A percentile compares a stretch with the other conserved stretches of the same genome.
Conservation (phyloP, 805 yeast genomes). For the Cephaloascus fragrans region DNA sequence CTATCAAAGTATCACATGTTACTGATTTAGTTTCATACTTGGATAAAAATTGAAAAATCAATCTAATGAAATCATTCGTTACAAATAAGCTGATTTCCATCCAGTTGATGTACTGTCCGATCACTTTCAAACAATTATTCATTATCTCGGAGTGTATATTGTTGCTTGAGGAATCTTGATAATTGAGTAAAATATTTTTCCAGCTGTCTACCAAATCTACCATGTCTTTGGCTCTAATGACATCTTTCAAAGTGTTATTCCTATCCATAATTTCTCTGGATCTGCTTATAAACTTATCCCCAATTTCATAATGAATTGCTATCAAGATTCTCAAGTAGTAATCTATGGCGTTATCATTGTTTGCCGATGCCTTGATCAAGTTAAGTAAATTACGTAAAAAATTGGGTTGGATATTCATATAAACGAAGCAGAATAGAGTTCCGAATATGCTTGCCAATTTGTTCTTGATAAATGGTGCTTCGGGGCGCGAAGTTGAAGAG, state of each 20-base stretch:
- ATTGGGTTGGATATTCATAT: constrained; percentile 18
- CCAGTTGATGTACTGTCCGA: constrained; percentile 91
- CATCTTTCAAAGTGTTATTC: constrained; percentile 70
- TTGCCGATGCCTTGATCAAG: constrained; percentile 7
- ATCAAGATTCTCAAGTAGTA: constrained; percentile 65
- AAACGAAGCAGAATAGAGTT: constrained; percentile 23
- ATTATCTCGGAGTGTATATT: constrained; percentile 33
- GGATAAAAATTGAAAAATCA: constrained; percentile 48
- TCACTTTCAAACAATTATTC: constrained; percentile 47
- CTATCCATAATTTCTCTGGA: constrained; percentile 52
- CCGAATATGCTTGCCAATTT: constrained; percentile 24
- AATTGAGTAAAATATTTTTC: constrained; percentile 44
- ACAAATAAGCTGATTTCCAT: constrained; percentile 73
- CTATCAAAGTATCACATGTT: constrained; percentile 46
- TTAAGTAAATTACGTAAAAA: constrained; percentile 21
- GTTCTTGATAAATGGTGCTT: constrained; percentile 23
- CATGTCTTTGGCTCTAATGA: constrained; percentile 73
- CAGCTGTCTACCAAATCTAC: constrained; percentile 51
- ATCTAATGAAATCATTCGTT: constrained; percentile 43
- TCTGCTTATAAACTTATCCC: constrained; percentile 78
- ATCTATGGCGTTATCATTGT: constrained; percentile 39
- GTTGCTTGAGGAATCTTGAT: constrained; percentile 14
- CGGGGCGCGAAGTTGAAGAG: constrained; percentile 7
- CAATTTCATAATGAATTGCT: constrained; percentile 83
- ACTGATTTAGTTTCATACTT: constrained; percentile 38